phyloP scores from a whole-genome alignment of 495 filamentous ascomycete species.

The Astrothelium macrocarpum region DNA sequence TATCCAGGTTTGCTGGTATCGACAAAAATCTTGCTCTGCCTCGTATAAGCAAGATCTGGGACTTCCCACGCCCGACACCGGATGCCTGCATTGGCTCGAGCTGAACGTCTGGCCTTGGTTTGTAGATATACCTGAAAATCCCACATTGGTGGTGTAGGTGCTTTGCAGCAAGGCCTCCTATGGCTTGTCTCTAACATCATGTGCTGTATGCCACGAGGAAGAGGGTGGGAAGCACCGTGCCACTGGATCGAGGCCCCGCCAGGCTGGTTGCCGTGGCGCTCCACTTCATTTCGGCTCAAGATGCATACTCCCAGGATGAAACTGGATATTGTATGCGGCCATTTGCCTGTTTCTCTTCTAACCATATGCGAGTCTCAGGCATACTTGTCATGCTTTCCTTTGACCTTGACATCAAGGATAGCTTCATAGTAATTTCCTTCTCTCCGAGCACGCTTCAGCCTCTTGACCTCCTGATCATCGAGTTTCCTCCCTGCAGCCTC shows the following conservation, averaged over 20 bases:
- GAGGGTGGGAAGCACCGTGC: not conserved
- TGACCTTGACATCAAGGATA: constrained; percentile 80
- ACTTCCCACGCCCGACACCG: not conserved
- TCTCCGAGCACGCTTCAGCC: constrained; percentile 68
- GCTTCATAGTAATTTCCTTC: constrained; percentile 89
- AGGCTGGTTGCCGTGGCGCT: not conserved
- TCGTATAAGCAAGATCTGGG: not conserved
- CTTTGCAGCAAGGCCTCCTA: not conserved
- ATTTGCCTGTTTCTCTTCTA: not conserved
- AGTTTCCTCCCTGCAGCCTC: constrained; percentile 63
- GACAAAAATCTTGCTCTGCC: not conserved
- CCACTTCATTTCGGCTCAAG: not conserved
- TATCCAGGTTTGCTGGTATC: too few relatives aligned
- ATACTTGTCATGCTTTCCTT: constrained; percentile 95
- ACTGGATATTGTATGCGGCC: not conserved
- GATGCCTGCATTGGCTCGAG: not conserved
- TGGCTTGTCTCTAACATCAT: not conserved
- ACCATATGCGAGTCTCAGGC: constrained; percentile 32
- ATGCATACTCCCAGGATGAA: not conserved
- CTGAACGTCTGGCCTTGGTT: too few relatives aligned
- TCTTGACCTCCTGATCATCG: constrained; percentile 76
- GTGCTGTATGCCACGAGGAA: not conserved
- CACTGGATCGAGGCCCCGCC: not conserved
- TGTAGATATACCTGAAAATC: not conserved
- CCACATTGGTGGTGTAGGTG: not conserved